Evolutionary conservation across 306 rosid species (phyloP), one percentile per base, ranked within the genome.

Genomic region (Malus fusca): DNA sequence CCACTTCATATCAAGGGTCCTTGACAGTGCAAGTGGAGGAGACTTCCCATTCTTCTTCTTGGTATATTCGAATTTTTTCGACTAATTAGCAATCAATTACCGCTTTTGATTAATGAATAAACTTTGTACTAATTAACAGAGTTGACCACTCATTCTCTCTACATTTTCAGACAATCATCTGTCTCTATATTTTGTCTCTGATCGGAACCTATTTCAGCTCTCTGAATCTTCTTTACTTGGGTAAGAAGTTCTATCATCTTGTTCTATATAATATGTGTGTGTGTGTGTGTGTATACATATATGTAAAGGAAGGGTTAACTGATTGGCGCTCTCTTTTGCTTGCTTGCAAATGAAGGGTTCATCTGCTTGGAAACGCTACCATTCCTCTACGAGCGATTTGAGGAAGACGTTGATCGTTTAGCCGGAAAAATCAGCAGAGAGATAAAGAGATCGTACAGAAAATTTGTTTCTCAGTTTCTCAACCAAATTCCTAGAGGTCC

Each of bases 401-500:
- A 89, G 83, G 85, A 84, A 67, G 90, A 89, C 1, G 84, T 89
- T 19, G 84, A 93, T 82, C 70, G 65, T 52, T 48, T 88, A 28
- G 84, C 82, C 26, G 85, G 87, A 5, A 79, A 78, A 33, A 31
- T 81, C 19, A 52, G 78, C n/a, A 35, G 56, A 72, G 77, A 84
- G 68, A 74, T 86, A 19, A 89, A 76, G 88, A 85, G 40, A 79
- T 82, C 77, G 4, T 91, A 88, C 66, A 71, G 72, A 70, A 73
- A 26, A 69, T 73, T 91, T 51, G 91, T 88, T 25, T 82, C 82
- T 60, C 86, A 77, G 72, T 86, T 85, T 68, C 90, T 91, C 86
- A 88, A 82, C 83, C 89, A 84, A 81, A 89, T 91, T 73, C 98
- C 98, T 21, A 86, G 96, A 85, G 97, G 93, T 31, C 88, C 97